Evolutionary conservation across 176 grass and related monocot species (phyloP).

Genomic region (Rhipidocladum racemiflorum): DNA sequence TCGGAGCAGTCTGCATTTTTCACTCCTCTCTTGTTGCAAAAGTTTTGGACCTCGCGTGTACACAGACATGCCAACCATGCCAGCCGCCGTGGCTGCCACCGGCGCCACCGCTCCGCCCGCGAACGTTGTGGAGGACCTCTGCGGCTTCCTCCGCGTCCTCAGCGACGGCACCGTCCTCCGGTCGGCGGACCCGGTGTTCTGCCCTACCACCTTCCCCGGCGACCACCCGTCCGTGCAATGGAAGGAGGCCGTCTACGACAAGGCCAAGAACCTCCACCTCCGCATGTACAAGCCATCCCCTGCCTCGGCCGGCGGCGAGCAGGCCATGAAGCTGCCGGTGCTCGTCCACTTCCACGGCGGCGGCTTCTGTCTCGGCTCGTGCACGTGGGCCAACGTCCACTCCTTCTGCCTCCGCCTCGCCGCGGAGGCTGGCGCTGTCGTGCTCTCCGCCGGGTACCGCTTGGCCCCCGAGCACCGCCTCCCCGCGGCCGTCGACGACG

Average conservation of each 20-base stretch:
- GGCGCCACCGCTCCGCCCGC: not conserved
- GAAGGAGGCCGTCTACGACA: conserved; percentile 63
- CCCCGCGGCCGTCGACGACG: conserved; percentile 50
- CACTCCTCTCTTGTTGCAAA: too few species aligned
- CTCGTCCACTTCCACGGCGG: conserved; percentile 80
- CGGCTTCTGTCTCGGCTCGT: conserved; percentile 83
- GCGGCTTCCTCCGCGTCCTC: conserved; percentile 42
- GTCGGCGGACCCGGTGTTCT: conserved; percentile 33
- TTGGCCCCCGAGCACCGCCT: conserved; percentile 59
- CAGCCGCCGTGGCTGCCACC: conserved; percentile 3
- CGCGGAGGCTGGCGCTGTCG: conserved; percentile 48
- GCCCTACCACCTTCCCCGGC: conserved; percentile 29
- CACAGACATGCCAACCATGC: conserved; percentile 30
- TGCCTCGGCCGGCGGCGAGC: not conserved
- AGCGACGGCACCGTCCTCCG: conserved; percentile 48
- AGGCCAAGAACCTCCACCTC: conserved; percentile 51
- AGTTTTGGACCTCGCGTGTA: not conserved
- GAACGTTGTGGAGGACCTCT: conserved; percentile 30
- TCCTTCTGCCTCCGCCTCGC: conserved; percentile 77
- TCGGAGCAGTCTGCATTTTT: not conserved
- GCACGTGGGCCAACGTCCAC: conserved; percentile 75
- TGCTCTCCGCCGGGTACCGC: conserved; percentile 67
- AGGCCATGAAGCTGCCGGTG: conserved; percentile 32
- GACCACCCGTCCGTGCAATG: conserved; percentile 53
- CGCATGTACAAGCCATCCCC: conserved; percentile 58